A percentile compares a stretch with the other conserved stretches of the same genome.
phyloP scores from a whole-genome alignment of 192 early-diverging fungal genomes.

The Podila epicladia region DNA sequence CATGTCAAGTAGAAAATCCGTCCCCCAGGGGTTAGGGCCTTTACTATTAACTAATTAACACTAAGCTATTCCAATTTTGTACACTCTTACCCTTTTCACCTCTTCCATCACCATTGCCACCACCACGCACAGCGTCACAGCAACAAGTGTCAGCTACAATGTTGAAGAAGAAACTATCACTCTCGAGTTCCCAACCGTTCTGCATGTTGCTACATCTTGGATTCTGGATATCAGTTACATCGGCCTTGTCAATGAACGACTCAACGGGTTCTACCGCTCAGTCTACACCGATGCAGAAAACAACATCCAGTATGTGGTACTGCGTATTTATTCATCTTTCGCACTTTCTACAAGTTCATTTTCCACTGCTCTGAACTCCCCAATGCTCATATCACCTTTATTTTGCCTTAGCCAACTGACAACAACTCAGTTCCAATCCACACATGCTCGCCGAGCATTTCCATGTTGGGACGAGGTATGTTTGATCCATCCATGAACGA shows the following conservation, averaged over 20 bases:
- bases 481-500: background rate
- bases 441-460: slow-evolving; percentile 88
- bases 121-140: slow-evolving; percentile 22
- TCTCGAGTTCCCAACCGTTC: slow-evolving; percentile 60
- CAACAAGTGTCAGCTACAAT: slow-evolving; percentile 51
- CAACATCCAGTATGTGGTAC: slow-evolving; percentile 53
- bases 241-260: slow-evolving; percentile 74
- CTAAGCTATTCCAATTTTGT: background rate
- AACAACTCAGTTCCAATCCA: slow-evolving; percentile 96
- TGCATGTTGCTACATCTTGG: slow-evolving; percentile 58
- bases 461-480: slow-evolving; percentile 93
- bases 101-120: background rate
- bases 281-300: slow-evolving; percentile 73
- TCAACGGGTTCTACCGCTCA: slow-evolving; percentile 89
- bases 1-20: background rate
- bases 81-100: background rate
- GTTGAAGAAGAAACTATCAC: slow-evolving; percentile 50
- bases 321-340: background rate
- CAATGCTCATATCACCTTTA: background rate
- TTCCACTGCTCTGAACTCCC: background rate
- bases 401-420: slow-evolving; percentile 73
- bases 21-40: background rate
- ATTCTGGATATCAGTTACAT: slow-evolving; percentile 62
- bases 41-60: background rate
- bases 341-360: background rate